Evolutionary conservation across 805 yeast species (phyloP).

Genomic region (Sugiyamaella smithiae): DNA sequence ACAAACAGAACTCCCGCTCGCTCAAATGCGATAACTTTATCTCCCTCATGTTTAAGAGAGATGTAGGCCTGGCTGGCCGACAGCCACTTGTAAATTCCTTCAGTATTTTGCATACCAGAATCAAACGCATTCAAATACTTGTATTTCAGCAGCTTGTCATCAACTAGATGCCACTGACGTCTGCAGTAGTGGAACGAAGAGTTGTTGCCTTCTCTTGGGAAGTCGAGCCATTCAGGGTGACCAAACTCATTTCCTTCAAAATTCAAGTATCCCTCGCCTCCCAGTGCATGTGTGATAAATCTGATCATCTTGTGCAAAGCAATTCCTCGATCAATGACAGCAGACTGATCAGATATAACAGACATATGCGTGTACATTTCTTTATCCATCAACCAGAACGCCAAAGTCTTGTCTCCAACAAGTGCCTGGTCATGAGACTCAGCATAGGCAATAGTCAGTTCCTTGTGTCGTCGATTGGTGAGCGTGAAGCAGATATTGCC

Average conservation of each 20-base stretch:
- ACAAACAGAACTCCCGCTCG: slow-evolving; percentile 80
- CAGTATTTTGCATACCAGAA: slow-evolving; percentile 75
- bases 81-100: slow-evolving; percentile 69
- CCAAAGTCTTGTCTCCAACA: slow-evolving; percentile 94
- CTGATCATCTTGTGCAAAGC: slow-evolving; percentile 90
- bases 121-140: slow-evolving; percentile 79
- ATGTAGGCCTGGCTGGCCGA: slow-evolving; percentile 74
- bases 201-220: slow-evolving; percentile 85
- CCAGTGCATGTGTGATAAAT: slow-evolving; percentile 80
- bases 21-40: slow-evolving; percentile 86
- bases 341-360: slow-evolving; percentile 64
- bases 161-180: slow-evolving; percentile 85
- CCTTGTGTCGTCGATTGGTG: slow-evolving; percentile 84
- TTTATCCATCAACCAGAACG: slow-evolving; percentile 98
- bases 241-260: slow-evolving; percentile 99
- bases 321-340: slow-evolving; percentile 82
- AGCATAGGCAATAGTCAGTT: slow-evolving; percentile 85
- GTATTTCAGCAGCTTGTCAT: slow-evolving; percentile 78
- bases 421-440: slow-evolving; percentile 97
- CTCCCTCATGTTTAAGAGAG: slow-evolving; percentile 82
- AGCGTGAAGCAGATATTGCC: slow-evolving; percentile 75
- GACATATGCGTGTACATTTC: slow-evolving; percentile 98
- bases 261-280: slow-evolving; percentile 95
- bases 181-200: slow-evolving; percentile 92
- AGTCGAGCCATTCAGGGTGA: slow-evolving; percentile 98